phyloP scores from a whole-genome alignment of 2,329 filamentous ascomycete genomes.

The Chaetomium olivaceum region DNA sequence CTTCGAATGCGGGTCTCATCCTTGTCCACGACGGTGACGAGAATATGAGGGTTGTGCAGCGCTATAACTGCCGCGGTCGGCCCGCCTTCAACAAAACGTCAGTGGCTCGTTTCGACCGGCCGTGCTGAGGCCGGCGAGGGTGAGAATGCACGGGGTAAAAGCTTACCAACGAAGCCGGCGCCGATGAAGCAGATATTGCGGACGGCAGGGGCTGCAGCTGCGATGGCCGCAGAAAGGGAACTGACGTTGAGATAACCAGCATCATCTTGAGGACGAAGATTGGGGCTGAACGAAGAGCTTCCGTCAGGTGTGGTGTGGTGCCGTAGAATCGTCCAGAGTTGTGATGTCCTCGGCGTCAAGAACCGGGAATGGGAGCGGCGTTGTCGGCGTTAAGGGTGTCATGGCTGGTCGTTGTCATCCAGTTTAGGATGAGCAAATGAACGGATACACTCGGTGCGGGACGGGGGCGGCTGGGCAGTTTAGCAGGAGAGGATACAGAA shows the following conservation, averaged over 20 bases:
- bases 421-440: not conserved
- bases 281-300: conserved; percentile 13
- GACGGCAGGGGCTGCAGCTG: not conserved
- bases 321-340: conserved; percentile 12
- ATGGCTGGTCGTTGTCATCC: not conserved
- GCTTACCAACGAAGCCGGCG: conserved; percentile 14
- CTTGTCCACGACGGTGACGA: conserved; percentile 15
- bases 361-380: not conserved
- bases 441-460: not conserved
- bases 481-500: not conserved
- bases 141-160: too few relatives aligned
- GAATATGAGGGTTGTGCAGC: conserved; percentile 11
- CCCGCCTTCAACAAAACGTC: not conserved
- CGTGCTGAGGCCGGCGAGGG: not conserved
- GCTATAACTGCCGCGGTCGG: conserved; percentile 19
- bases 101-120: not conserved
- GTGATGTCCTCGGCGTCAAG: conserved; percentile 1
- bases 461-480: not conserved
- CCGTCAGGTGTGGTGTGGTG: conserved; percentile 13
- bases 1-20: conserved; percentile 9
- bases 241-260: not conserved
- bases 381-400: not conserved
- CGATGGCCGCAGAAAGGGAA: not conserved
- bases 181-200: conserved; percentile 17
- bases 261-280: conserved; percentile 10